A percentile compares a stretch with the other conserved stretches of the same genome.
These are phyloP conservation scores for Mycena haematopus DNA, from an alignment of 768 basidiomycete genomes.

Conservation along the genomic window DNA sequence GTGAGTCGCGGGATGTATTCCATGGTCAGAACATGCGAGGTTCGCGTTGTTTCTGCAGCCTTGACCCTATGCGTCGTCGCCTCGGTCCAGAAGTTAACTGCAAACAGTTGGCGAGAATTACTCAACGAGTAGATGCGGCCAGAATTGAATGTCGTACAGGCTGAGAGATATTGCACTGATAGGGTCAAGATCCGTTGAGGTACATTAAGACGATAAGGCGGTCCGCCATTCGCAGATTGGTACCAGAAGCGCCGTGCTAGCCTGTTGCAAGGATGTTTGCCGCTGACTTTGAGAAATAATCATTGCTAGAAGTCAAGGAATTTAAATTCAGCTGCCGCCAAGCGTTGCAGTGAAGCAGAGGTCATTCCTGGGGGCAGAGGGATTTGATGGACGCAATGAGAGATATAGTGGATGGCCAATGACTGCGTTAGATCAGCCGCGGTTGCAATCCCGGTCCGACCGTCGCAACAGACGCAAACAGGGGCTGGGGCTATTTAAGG, in stretches of 20 bases:
- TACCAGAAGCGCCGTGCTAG: not conserved
- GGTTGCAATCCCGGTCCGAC: not conserved
- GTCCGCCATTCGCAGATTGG: slow-evolving; percentile 10
- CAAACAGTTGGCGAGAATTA: not conserved
- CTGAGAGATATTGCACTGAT: not conserved
- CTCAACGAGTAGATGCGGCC: not conserved
- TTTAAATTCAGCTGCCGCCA: no score
- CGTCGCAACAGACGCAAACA: slow-evolving; percentile 6
- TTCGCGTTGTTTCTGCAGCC: no score
- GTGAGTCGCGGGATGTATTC: not conserved
- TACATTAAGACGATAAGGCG: slow-evolving; percentile 5
- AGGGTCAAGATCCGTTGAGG: slow-evolving; percentile 8
- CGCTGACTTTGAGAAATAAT: no score
- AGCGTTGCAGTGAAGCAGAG: no score
- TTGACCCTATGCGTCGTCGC: not conserved
- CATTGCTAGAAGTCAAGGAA: no score
- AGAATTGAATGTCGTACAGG: not conserved
- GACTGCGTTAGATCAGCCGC: not conserved
- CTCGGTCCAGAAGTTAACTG: not conserved
- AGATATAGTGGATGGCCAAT: not conserved
- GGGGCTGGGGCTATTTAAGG: slow-evolving; percentile 3
- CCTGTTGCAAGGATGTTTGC: no score
- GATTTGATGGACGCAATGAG: not conserved
- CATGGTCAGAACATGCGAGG: not conserved
- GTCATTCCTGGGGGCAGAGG: not conserved